Evolutionary conservation across 2,329 filamentous ascomycete species (phyloP).

Genomic region (Aspergillus melleus): DNA sequence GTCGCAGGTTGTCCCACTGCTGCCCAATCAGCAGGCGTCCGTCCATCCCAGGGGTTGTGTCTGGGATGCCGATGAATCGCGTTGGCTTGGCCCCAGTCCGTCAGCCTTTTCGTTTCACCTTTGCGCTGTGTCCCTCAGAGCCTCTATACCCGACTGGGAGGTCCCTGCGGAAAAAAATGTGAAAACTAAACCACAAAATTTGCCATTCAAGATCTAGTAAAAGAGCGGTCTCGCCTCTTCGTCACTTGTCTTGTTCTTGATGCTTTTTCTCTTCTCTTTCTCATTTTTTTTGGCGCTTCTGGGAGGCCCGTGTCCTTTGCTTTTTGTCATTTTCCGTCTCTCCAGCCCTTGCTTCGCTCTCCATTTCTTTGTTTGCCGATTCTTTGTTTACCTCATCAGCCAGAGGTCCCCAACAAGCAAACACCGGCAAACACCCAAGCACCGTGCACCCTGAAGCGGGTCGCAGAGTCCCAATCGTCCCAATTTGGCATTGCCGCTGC

Average conservation of each 20-base stretch:
- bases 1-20: neutral
- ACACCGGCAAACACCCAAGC: constrained; percentile 6
- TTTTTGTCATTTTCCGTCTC: neutral
- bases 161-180: constrained; percentile 10
- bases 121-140: constrained; percentile 10
- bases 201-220: constrained; percentile 19
- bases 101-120: constrained; percentile 16
- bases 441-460: constrained; percentile 21
- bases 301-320: neutral
- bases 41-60: constrained; percentile 12
- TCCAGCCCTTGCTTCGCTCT: neutral
- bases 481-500: constrained; percentile 9
- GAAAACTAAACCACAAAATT: constrained; percentile 1
- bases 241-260: neutral
- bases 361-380: constrained; percentile 2
- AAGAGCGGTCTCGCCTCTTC: constrained; percentile 10
- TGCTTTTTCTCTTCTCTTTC: constrained; percentile 1
- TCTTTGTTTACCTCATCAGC: neutral
- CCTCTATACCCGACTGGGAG: constrained; percentile 13
- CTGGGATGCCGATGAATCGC: constrained; percentile 4
- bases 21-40: constrained; percentile 2
- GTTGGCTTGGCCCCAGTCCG: constrained; percentile 12
- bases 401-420: neutral
- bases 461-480: constrained; percentile 4
- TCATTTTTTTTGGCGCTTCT: neutral